These are phyloP conservation scores for Parietichytrium sp. DNA, from an alignment of 108 stramenopile genomes.

Conservation along the genomic window DNA sequence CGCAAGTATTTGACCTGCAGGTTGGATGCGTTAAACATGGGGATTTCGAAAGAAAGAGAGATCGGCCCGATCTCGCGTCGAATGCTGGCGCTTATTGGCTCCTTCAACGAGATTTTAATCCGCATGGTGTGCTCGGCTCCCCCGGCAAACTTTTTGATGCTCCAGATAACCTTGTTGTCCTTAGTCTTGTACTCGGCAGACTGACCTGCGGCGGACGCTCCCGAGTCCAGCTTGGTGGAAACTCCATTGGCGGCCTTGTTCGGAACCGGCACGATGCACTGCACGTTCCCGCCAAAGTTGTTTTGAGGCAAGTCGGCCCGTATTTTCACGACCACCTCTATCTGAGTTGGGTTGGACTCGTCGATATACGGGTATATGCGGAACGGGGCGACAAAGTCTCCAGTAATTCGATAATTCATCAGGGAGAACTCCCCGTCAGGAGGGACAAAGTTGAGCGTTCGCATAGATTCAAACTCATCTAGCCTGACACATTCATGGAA, in stretches of 20 bases:
- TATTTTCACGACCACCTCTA: conserved; percentile 79
- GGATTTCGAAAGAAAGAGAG: conserved; percentile 95
- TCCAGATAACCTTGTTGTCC: conserved; percentile 86
- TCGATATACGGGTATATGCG: conserved; percentile 92
- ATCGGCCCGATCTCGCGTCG: conserved; percentile 92
- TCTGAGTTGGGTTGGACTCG: conserved; percentile 80
- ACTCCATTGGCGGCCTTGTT: conserved; percentile 65
- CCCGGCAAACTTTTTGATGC: conserved; percentile 94
- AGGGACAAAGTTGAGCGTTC: conserved; percentile 84
- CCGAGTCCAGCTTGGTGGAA: conserved; percentile 45
- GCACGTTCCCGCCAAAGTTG: conserved; percentile 93
- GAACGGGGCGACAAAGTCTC: conserved; percentile 94
- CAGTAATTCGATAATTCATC: conserved; percentile 91
- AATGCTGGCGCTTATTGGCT: conserved; percentile 74
- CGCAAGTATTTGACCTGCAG: conserved; percentile 93
- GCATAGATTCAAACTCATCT: conserved; percentile 82
- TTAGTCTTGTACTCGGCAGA: conserved; percentile 75
- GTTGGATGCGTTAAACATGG: conserved; percentile 98
- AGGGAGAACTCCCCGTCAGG: conserved; percentile 99
- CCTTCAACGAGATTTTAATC: conserved; percentile 73
- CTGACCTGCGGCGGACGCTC: conserved; percentile 50
- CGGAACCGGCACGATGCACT: conserved; percentile 81
- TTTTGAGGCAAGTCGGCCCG: conserved; percentile 93
- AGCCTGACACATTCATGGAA: conserved; percentile 98
- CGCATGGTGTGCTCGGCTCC: conserved; percentile 87